phyloP scores from a whole-genome alignment of 179 eudicot species.

The Corrigiola litoralis region DNA sequence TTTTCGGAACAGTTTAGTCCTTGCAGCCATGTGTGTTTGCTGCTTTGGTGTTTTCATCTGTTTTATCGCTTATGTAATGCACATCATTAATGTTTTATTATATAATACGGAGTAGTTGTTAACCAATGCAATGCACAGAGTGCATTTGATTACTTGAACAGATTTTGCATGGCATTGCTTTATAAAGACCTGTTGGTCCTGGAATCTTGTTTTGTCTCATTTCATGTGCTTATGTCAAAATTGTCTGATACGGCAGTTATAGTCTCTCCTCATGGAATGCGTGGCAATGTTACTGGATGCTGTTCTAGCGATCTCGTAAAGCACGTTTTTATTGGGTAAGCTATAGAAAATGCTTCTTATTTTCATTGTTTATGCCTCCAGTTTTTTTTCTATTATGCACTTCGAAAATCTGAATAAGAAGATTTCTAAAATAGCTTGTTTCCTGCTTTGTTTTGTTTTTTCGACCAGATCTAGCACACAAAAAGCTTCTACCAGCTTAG shows the following conservation, averaged over 20 bases:
- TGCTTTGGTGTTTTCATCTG: too few species aligned
- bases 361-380: neutral
- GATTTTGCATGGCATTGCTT: too few species aligned
- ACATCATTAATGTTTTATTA: too few species aligned
- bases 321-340: conserved; percentile 76
- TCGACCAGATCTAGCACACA: conserved; percentile 57
- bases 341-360: conserved; percentile 3
- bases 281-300: conserved; percentile 80
- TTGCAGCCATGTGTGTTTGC: too few species aligned
- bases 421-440: conserved; percentile 1
- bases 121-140: too few species aligned
- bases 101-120: too few species aligned
- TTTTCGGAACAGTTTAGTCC: too few species aligned
- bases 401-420: neutral
- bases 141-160: too few species aligned
- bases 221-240: neutral
- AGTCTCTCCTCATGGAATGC: conserved; percentile 97
- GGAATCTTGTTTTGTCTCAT: neutral
- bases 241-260: conserved; percentile 48
- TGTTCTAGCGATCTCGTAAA: conserved; percentile 95
- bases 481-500: conserved; percentile 54
- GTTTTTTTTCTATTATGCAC: too few species aligned
- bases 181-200: neutral
- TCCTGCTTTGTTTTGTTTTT: conserved; percentile 6
- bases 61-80: too few species aligned